Evolutionary conservation across 2,329 filamentous ascomycete genomes (phyloP).

Genomic region (Acrocalymma vagum): DNA sequence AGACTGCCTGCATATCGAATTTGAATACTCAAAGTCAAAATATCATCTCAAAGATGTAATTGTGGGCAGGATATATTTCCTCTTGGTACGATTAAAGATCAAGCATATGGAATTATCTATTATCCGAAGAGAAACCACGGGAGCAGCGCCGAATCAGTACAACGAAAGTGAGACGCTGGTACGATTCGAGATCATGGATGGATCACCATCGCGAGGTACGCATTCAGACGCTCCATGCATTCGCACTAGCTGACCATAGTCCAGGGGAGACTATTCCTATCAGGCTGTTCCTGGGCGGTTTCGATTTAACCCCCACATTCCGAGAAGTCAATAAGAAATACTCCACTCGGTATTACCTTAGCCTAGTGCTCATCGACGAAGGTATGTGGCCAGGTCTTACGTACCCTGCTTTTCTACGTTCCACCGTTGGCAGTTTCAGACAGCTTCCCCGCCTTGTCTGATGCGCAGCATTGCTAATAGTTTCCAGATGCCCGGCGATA

Average conservation of each 20-base stretch:
- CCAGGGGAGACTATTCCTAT: slow-evolving; percentile 91
- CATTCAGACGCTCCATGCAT: neutral
- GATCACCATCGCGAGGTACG: slow-evolving; percentile 91
- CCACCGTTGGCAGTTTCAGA: slow-evolving; percentile 8
- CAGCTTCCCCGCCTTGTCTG: slow-evolving; percentile 31
- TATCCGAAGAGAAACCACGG: slow-evolving; percentile 95
- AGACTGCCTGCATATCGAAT: slow-evolving; percentile 98
- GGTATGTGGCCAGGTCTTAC: slow-evolving; percentile 65
- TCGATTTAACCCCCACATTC: slow-evolving; percentile 97
- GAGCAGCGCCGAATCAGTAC: slow-evolving; percentile 96
- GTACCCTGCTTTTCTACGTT: too few relatives aligned
- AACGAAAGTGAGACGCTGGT: slow-evolving; percentile 99
- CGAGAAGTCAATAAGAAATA: slow-evolving; percentile 99
- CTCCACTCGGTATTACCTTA: slow-evolving; percentile 96
- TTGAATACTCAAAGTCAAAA: slow-evolving; percentile 99
- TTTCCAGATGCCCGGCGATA: slow-evolving; percentile 88
- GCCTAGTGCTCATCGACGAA: slow-evolving; percentile 94
- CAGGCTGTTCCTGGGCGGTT: slow-evolving; percentile 93
- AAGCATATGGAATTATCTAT: slow-evolving; percentile 99
- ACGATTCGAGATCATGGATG: slow-evolving; percentile 99
- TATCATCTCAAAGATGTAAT: slow-evolving; percentile 99
- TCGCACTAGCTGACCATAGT: slow-evolving; percentile 24
- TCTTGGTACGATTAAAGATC: slow-evolving; percentile 96
- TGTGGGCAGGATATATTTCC: slow-evolving; percentile 97
- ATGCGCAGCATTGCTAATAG: slow-evolving; percentile 24